Base-by-base conservation (phyloP, 768 basidiomycete genomes). In the Kwoniella sp. region DNA sequence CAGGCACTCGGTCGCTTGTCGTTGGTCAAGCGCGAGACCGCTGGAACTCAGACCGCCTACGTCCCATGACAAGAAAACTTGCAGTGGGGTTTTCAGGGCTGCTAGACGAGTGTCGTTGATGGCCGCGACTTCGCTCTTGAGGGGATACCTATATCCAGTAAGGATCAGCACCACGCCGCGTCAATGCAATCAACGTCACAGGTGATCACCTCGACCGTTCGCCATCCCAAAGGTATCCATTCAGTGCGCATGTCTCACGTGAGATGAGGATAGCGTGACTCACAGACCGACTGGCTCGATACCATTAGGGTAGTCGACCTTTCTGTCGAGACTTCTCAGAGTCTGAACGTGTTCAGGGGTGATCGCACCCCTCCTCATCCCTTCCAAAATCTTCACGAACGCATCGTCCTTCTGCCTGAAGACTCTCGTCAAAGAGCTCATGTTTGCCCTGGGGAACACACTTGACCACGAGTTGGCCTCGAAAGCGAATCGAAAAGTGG, bases 381-480 rank as follows among this genome's bases (percentile, higher is more conserved):
- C 68, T 23, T 81, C 77, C 17, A 82, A 68, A 29, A 81, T 71
- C 1, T 58, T 54, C 28, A 81, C 73, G 58, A 82, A 81, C 0
- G 28, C 45, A n/a, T 71, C 62, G 25, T 80, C 76, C 25, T 67
- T 73, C 61, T 81, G 80, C 22, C 81, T 70, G 60, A 80, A 81
- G 0, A 81, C 81, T 55, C 73, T 60, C 30, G 72, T 77, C 5
- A 80, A 69, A 4, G 72, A 52, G 28, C 70, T 65, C 62, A 75
- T 72, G 41, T 79, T 66, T 8, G 68, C 37, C 17, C 29, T 50
- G 0, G 67, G 68, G 53, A 81, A 68, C 26, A 70, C n/a, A 26
- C 53, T 61, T 8, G 69, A 55, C 81, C 82, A 82, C 1, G 63
- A 70, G 22, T 70, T 55, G 0, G 82, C 80, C 58, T 82, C 78